These are phyloP conservation scores for Hippophae rhamnoides DNA, from an alignment of 306 rosid species.

Conservation along the genomic window DNA sequence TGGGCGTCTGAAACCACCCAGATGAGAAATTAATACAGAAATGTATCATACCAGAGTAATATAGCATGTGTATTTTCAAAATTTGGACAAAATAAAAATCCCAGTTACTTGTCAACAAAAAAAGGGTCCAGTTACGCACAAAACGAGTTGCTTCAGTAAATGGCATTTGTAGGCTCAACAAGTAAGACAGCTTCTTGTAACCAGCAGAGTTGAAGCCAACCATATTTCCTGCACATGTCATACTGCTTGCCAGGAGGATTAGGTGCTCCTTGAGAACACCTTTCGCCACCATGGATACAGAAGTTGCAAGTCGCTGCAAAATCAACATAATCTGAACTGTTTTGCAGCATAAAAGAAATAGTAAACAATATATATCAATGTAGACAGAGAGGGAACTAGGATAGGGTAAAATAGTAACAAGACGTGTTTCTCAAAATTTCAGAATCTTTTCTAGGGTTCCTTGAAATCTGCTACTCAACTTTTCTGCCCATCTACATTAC, in stretches of 20 bases:
- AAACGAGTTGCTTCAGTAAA: conserved; percentile 87
- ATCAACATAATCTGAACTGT: conserved; percentile 52
- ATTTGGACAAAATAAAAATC: conserved; percentile 2
- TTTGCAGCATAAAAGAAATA: conserved; percentile 18
- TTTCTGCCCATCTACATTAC: too few species aligned
- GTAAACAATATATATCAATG: too few species aligned
- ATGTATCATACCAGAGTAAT: background rate
- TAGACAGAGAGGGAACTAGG: too few species aligned
- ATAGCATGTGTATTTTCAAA: conserved; percentile 7
- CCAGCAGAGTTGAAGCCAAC: conserved; percentile 86
- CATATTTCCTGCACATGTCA: conserved; percentile 83
- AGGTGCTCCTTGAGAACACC: conserved; percentile 97
- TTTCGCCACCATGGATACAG: conserved; percentile 84
- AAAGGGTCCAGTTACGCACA: conserved; percentile 37
- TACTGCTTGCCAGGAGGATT: conserved; percentile 73
- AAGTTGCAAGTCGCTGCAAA: conserved; percentile 66
- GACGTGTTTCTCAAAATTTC: too few species aligned
- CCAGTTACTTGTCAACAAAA: too few species aligned
- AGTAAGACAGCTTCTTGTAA: conserved; percentile 67
- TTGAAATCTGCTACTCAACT: too few species aligned
- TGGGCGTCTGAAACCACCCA: conserved; percentile 60
- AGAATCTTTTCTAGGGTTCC: too few species aligned
- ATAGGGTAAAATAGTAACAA: too few species aligned
- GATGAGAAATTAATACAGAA: conserved; percentile 10
- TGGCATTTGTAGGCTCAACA: conserved; percentile 72